Evolutionary conservation across 148 eudicot genomes (phyloP), one percentile per base, ranked within the genome.

Genomic region (Talinum fruticosum): DNA sequence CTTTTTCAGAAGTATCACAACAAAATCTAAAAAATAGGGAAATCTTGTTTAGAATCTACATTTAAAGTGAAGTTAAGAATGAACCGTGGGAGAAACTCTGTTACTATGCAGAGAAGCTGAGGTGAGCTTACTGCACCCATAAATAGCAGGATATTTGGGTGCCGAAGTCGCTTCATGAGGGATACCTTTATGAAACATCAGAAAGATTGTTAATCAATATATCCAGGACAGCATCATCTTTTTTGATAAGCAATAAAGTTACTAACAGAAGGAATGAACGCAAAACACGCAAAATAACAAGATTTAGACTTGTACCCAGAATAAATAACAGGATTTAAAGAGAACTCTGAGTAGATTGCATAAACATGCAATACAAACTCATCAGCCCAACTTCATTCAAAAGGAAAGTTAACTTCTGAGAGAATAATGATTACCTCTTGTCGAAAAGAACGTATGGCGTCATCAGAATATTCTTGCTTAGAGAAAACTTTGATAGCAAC

Each of bases 41-140:
- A n/a, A n/a, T n/a, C n/a, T n/a, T n/a, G n/a, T n/a, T n/a, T n/a
- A n/a, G n/a, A 49, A 3, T 53, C 49, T 61, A 79, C 57, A 34
- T 36, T 32, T 71, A 18, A 59, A 68, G 66, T 78, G 67, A 73
- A 80, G 76, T 75, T 78, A 57, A 82, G 83, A 80, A 82, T 67
- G 57, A 76, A 93, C 99, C 99, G 90, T 78, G 99, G 97, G 84
- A 96, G 97, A 85, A 96, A 93, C 87, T 96, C 99, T 57, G 99
- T 89, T 62, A 93, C 90, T 69, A 96, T 96, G 83, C 99, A 93
- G 66, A 96, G 92, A 70, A 91, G 95, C 84, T 96, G 85, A 84
- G 98, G 95, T 75, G 99, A 90, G 59, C 95, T 89, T 64, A 96
- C 98, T 29, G 99, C 99, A 83, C 99, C 99, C 99, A 96, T 96